Conservation (phyloP, 345 rosid species). For the Murraya koenigii region DNA sequence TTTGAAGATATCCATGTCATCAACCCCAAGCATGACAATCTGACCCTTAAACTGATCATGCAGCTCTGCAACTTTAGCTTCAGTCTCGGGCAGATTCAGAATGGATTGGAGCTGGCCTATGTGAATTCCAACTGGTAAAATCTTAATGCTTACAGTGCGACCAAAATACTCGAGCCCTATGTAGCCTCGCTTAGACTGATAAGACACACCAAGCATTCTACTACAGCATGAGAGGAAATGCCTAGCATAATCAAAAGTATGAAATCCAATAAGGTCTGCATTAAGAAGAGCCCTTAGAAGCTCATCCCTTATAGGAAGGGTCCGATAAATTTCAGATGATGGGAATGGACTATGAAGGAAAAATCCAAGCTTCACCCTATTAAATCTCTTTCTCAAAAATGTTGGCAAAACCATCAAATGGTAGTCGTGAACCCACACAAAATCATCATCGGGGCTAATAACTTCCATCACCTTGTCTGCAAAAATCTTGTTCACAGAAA, state of each 20-base stretch:
- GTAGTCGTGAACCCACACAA: conserved; percentile 93
- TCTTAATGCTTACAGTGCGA: conserved; percentile 84
- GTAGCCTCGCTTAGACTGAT: conserved; percentile 89
- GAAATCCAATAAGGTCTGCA: conserved; percentile 85
- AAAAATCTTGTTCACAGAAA: conserved; percentile 90
- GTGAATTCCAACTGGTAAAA: conserved; percentile 92
- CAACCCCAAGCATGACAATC: conserved; percentile 81
- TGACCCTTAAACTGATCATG: conserved; percentile 54
- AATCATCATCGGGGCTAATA: conserved; percentile 90
- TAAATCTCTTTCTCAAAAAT: conserved; percentile 83
- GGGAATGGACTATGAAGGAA: conserved; percentile 97
- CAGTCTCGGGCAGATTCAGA: conserved; percentile 72
- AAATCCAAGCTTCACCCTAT: conserved; percentile 84
- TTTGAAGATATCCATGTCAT: conserved; percentile 96
- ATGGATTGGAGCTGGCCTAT: conserved; percentile 78
- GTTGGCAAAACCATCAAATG: conserved; percentile 95
- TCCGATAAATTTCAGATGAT: conserved; percentile 86
- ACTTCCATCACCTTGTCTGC: conserved; percentile 97
- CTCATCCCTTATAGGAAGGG: conserved; percentile 86
- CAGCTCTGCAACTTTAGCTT: conserved; percentile 60
- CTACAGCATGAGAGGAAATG: conserved; percentile 95
- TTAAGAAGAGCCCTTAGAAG: conserved; percentile 81
- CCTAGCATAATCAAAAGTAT: conserved; percentile 93
- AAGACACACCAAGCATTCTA: conserved; percentile 88
- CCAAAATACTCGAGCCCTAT: conserved; percentile 90